phyloP scores from a whole-genome alignment of 1,284 basidiomycete species.

The Puccinia polysora region DNA sequence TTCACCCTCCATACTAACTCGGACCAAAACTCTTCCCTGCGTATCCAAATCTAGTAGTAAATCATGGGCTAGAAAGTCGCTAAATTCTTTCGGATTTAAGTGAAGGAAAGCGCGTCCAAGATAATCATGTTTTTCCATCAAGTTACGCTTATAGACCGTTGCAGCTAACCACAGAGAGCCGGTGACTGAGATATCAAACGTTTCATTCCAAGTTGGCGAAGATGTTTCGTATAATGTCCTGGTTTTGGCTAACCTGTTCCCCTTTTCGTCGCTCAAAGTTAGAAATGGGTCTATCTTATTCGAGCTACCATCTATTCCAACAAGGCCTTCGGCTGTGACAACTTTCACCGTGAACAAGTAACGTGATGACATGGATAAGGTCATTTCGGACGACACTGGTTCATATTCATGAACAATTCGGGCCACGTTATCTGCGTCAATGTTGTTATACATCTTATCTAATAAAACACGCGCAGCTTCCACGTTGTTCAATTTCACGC shows the following conservation, averaged over 20 bases:
- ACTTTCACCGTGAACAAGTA: slow-evolving; percentile 94
- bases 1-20: slow-evolving; percentile 97
- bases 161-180: slow-evolving; percentile 89
- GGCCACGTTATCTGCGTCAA: slow-evolving; percentile 83
- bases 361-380: slow-evolving; percentile 53
- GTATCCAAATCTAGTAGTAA: slow-evolving; percentile 87
- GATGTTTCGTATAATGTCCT: slow-evolving; percentile 88
- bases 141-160: slow-evolving; percentile 80
- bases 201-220: slow-evolving; percentile 93
- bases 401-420: slow-evolving; percentile 59
- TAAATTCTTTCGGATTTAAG: slow-evolving; percentile 80
- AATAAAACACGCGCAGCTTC: slow-evolving; percentile 83
- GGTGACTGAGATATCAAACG: slow-evolving; percentile 81
- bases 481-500: slow-evolving; percentile 96
- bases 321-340: slow-evolving; percentile 76
- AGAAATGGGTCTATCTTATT: slow-evolving; percentile 82
- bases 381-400: slow-evolving; percentile 54
- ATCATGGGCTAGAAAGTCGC: slow-evolving; percentile 84
- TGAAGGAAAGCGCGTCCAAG: slow-evolving; percentile 88
- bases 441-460: slow-evolving; percentile 86
- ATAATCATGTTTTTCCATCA: slow-evolving; percentile 66
- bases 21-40: slow-evolving; percentile 74
- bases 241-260: slow-evolving; percentile 86
- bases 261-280: slow-evolving; percentile 86
- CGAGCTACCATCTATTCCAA: slow-evolving; percentile 66